Conservation (phyloP, 371 early-diverging fungal species). For the Phascolomyces articulosus region DNA sequence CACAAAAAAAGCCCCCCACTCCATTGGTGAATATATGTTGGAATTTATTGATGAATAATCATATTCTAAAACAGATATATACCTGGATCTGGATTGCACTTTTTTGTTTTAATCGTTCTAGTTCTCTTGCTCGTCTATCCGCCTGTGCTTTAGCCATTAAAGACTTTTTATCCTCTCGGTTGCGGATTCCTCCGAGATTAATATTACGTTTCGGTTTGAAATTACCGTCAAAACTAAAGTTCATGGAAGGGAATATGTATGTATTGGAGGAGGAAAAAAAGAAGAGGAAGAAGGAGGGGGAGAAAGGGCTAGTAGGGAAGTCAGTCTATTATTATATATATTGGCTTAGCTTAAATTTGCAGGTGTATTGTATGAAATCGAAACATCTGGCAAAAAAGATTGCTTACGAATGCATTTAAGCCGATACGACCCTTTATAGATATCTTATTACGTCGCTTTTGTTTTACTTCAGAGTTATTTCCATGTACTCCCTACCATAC, state of each 20-base stretch:
- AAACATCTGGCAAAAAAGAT: no score
- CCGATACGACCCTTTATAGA: no score
- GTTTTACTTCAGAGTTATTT: no score
- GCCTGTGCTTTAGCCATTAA: constrained; percentile 76
- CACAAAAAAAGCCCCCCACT: no score
- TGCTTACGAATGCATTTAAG: no score
- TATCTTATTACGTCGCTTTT: no score
- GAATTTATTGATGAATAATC: not conserved
- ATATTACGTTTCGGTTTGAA: constrained; percentile 72
- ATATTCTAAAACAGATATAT: not conserved
- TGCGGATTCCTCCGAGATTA: constrained; percentile 77
- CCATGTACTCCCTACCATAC: no score
- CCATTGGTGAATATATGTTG: not conserved
- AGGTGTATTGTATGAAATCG: no score
- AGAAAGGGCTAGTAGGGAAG: not conserved
- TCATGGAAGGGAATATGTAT: constrained; percentile 22
- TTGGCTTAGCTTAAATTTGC: no score
- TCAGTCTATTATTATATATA: no score
- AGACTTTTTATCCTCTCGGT: constrained; percentile 64
- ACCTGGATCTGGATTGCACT: constrained; percentile 75
- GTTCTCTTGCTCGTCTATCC: constrained; percentile 76
- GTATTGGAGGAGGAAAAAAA: not conserved
- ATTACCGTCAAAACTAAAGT: constrained; percentile 75
- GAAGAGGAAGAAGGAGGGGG: not conserved
- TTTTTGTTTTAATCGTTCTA: constrained; percentile 60